Percentiles rank a stretch among this genome's conserved stretches.
Conservation (phyloP, 2,329 filamentous ascomycete genomes). For the Myotisia sp. region DNA sequence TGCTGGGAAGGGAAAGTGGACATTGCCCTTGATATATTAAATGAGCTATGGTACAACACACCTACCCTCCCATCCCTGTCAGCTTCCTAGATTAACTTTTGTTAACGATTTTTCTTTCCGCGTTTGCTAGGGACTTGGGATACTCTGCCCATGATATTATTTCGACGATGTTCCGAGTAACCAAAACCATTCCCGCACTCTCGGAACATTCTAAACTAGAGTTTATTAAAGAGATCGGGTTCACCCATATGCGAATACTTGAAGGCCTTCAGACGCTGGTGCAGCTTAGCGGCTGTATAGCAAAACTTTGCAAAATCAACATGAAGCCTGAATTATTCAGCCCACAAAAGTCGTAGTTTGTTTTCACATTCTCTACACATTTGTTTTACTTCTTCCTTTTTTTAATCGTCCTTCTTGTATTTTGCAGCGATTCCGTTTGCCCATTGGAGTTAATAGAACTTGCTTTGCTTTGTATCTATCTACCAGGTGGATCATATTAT, state of each 20-base stretch:
- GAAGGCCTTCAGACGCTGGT: slow-evolving; percentile 92
- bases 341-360: slow-evolving; percentile 23
- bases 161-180: slow-evolving; percentile 97
- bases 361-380: neutral
- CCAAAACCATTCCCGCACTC: slow-evolving; percentile 82
- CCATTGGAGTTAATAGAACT: too few species aligned
- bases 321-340: slow-evolving; percentile 81
- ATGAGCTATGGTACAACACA: slow-evolving; percentile 61
- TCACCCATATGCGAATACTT: slow-evolving; percentile 98
- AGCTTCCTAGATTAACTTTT: neutral
- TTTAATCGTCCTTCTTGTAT: too few species aligned
- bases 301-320: slow-evolving; percentile 82
- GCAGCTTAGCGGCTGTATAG: slow-evolving; percentile 84
- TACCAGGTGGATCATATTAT: too few species aligned
- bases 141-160: slow-evolving; percentile 99
- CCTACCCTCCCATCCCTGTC: neutral
- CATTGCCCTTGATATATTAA: slow-evolving; percentile 67
- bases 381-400: too few species aligned
- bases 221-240: slow-evolving; percentile 97
- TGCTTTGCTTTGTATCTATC: too few species aligned
- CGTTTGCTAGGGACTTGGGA: slow-evolving; percentile 51
- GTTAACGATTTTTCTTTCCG: slow-evolving; percentile 5
- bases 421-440: too few species aligned
- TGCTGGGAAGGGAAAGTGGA: slow-evolving; percentile 89
- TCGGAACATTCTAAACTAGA: slow-evolving; percentile 93